Percentiles rank a stretch among this genome's conserved stretches.
These are phyloP conservation scores for Backusella sp. DNA, from an alignment of 192 early-diverging fungal genomes.

Conservation along the genomic window DNA sequence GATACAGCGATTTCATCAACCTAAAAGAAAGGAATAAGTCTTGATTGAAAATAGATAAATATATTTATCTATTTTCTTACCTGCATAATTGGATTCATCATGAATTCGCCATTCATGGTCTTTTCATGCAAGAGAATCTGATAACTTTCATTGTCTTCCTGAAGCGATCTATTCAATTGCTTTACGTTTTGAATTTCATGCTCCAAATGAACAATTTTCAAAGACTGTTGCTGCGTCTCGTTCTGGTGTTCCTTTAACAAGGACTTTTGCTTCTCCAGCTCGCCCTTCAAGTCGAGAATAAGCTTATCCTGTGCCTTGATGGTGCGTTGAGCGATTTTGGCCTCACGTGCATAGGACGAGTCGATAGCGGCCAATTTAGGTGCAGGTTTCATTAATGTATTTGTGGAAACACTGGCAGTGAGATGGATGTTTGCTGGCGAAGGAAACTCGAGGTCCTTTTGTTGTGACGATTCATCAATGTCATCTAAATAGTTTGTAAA, in stretches of 20 bases:
- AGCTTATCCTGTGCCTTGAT: slow-evolving; percentile 41
- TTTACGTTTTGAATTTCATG: slow-evolving; percentile 58
- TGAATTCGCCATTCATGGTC: slow-evolving; percentile 76
- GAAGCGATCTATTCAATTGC: slow-evolving; percentile 66
- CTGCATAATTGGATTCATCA: slow-evolving; percentile 44
- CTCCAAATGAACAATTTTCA: slow-evolving; percentile 48
- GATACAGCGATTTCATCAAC: neutral
- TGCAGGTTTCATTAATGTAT: neutral
- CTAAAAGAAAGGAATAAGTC: neutral
- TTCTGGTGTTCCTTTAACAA: slow-evolving; percentile 32
- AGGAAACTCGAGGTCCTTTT: neutral
- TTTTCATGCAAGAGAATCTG: slow-evolving; percentile 78
- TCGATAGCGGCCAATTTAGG: slow-evolving; percentile 12
- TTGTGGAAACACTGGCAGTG: neutral
- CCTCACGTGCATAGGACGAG: slow-evolving; percentile 25
- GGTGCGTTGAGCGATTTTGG: slow-evolving; percentile 38
- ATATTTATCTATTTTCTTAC: slow-evolving; percentile 27
- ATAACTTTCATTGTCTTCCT: slow-evolving; percentile 82
- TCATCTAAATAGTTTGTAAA: slow-evolving; percentile 17
- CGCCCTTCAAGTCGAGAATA: slow-evolving; percentile 43
- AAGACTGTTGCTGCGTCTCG: slow-evolving; percentile 42
- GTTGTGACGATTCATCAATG: neutral
- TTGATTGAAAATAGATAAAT: neutral
- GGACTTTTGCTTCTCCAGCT: slow-evolving; percentile 40
- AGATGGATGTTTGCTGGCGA: neutral